Base-by-base conservation (phyloP, 805 yeast genomes). In the Spathaspora passalidarum region DNA sequence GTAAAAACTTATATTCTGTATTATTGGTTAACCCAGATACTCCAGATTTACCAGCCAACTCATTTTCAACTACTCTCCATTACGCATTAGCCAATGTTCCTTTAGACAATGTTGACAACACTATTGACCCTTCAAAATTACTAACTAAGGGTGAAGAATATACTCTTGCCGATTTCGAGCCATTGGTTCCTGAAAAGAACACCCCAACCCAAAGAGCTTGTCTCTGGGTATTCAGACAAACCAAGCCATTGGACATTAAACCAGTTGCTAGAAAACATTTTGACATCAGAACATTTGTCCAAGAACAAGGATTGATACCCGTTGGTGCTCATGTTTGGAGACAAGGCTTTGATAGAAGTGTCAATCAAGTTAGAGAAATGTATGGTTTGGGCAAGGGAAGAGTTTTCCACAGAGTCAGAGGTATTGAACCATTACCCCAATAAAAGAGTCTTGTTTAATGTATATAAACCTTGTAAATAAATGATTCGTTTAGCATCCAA, bases 241-340 rank as follows among this genome's bases (percentile, higher is more conserved):
- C 62, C 3, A 54, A 52, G 22, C 41, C 47, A 19, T 44, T 57
- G 5, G 22, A 18, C 11, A 43, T 34, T 8, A 11, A 34, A 4
- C n/a, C 25, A 8, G 41, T 60, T 14, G 57, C 61, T 29, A 65
- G 82, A 52, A 78, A 76, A 10, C 61, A 69, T 45, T 92, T 92
- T 60, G 80, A 88, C 56, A 82, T 92, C 50, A 80, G 98, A 61
- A 56, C 59, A 5, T 91, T 89, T 63, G 86, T 74, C 13, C 72
- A 66, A 2, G 51, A 65, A 3, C 61, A 86, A 63, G 61, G 72
- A 3, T 75, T 94, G 54, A 69, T 71, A n/a, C 81, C 97, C 1
- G 81, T 91, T 40, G 97, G 98, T 21, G 97, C 96, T 1, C 96
- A 89, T 62, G 75, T 88, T 39, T 92, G 96, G 92, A 82, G 98